Evolutionary conservation across 1,284 basidiomycete genomes (phyloP).

Genomic region (Ganoderma sinense): DNA sequence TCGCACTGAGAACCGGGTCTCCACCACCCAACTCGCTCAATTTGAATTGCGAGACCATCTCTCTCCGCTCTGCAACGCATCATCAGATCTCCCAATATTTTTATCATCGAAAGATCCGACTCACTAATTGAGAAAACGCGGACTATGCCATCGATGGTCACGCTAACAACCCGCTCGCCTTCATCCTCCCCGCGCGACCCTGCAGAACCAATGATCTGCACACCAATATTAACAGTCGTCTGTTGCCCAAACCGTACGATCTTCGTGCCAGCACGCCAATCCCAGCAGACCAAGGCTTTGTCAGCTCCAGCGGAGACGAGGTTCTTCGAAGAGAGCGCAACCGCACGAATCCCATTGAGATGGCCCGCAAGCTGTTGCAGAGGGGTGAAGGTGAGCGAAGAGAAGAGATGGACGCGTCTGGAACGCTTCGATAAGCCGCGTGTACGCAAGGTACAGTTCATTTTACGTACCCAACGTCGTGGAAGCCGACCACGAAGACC

Average conservation of each 20-base stretch:
- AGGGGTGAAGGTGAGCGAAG: slow-evolving; percentile 80
- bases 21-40: slow-evolving; percentile 79
- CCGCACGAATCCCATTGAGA: slow-evolving; percentile 84
- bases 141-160: slow-evolving; percentile 93
- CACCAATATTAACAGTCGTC: slow-evolving; percentile 91
- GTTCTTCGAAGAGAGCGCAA: slow-evolving; percentile 85
- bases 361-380: slow-evolving; percentile 87
- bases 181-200: slow-evolving; percentile 52
- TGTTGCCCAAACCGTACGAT: slow-evolving; percentile 93
- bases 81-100: neutral
- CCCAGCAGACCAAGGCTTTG: slow-evolving; percentile 92
- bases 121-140: slow-evolving; percentile 88
- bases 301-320: slow-evolving; percentile 90
- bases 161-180: slow-evolving; percentile 83
- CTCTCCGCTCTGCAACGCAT: slow-evolving; percentile 60
- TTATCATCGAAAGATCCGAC: slow-evolving; percentile 35
- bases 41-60: slow-evolving; percentile 93
- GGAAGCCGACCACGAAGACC: slow-evolving; percentile 91
- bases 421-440: slow-evolving; percentile 11
- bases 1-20: slow-evolving; percentile 69
- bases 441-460: neutral
- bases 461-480: slow-evolving; percentile 81
- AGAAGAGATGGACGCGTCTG: slow-evolving; percentile 84
- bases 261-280: slow-evolving; percentile 86
- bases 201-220: slow-evolving; percentile 73